These are phyloP conservation scores for Colletotrichum echinochloae DNA, from an alignment of 2,329 filamentous ascomycete species.

Conservation along the genomic window DNA sequence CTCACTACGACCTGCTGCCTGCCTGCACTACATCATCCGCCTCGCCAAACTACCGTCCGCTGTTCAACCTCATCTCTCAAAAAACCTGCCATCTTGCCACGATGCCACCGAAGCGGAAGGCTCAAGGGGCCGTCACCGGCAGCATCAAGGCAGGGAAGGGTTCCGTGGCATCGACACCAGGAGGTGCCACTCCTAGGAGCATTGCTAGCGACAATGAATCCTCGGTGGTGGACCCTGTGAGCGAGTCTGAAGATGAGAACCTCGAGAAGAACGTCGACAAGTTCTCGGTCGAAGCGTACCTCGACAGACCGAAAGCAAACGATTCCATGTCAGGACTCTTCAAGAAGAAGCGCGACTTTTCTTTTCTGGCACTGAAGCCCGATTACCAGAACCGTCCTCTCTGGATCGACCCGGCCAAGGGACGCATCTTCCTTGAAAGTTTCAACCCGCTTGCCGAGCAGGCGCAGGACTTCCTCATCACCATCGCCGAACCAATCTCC, in stretches of 20 bases:
- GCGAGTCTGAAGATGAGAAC: slow-evolving; percentile 62
- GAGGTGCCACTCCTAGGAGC: slow-evolving; percentile 70
- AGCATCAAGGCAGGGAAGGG: slow-evolving; percentile 67
- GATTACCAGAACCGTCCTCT: slow-evolving; percentile 91
- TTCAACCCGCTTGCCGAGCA: slow-evolving; percentile 89
- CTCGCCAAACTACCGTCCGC: not conserved
- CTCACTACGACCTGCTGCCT: not conserved
- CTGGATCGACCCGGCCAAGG: slow-evolving; percentile 91
- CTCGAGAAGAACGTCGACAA: slow-evolving; percentile 70
- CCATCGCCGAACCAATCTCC: slow-evolving; percentile 92
- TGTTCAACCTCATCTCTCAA: not conserved
- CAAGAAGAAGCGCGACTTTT: slow-evolving; percentile 74
- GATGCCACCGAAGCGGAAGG: slow-evolving; percentile 82
- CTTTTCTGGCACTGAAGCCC: slow-evolving; percentile 82
- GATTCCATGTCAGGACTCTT: slow-evolving; percentile 48
- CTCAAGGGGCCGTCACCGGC: slow-evolving; percentile 60
- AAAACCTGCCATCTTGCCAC: slow-evolving; percentile 37
- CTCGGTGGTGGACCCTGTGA: slow-evolving; percentile 42
- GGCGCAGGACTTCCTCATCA: slow-evolving; percentile 94
- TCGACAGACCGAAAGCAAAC: slow-evolving; percentile 36
- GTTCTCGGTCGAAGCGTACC: slow-evolving; percentile 67
- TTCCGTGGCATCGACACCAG: slow-evolving; percentile 70
- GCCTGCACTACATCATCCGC: slow-evolving; percentile 31
- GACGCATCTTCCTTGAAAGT: slow-evolving; percentile 91
- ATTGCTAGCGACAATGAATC: slow-evolving; percentile 67